Conservation (phyloP, 768 basidiomycete genomes). For the Lactifluus pinguis region DNA sequence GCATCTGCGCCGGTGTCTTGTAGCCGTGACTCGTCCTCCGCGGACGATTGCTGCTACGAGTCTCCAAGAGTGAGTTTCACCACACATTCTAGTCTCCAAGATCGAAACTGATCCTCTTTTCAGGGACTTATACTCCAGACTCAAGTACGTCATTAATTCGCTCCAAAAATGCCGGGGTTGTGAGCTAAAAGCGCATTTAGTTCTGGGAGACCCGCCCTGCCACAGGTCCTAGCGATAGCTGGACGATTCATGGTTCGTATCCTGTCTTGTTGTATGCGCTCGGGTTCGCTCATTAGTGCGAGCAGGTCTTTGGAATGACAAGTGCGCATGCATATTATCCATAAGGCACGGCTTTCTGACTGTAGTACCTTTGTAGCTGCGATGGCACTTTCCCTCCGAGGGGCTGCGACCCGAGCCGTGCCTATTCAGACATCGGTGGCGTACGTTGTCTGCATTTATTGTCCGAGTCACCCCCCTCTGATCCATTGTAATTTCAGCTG, state of each 20-base stretch:
- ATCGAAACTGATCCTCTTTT: background rate
- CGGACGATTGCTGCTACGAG: constrained; percentile 53
- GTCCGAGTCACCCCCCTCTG: background rate
- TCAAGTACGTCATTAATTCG: constrained; percentile 29
- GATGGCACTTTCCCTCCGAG: constrained; percentile 32
- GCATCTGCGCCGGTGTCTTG: constrained; percentile 44
- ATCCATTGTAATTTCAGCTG: constrained; percentile 32
- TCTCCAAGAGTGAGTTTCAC: constrained; percentile 44
- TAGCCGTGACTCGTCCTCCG: constrained; percentile 37
- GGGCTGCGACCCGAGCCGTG: constrained; percentile 33
- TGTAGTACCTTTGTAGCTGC: constrained; percentile 34
- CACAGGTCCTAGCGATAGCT: constrained; percentile 55
- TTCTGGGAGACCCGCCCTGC: constrained; percentile 65
- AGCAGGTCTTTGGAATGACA: constrained; percentile 58
- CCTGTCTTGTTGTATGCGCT: background rate
- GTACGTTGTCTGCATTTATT: constrained; percentile 21
- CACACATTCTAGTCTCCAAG: background rate
- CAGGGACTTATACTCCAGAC: constrained; percentile 56
- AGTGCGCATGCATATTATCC: constrained; percentile 29
- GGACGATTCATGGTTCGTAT: constrained; percentile 65
- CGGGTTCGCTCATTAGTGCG: constrained; percentile 6
- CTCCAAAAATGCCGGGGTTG: background rate
- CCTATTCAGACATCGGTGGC: constrained; percentile 35
- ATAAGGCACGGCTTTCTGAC: background rate
- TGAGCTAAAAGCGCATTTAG: constrained; percentile 25